Conservation (phyloP, 208 protist genomes). For the Herpetomonas samuelpessoai region DNA sequence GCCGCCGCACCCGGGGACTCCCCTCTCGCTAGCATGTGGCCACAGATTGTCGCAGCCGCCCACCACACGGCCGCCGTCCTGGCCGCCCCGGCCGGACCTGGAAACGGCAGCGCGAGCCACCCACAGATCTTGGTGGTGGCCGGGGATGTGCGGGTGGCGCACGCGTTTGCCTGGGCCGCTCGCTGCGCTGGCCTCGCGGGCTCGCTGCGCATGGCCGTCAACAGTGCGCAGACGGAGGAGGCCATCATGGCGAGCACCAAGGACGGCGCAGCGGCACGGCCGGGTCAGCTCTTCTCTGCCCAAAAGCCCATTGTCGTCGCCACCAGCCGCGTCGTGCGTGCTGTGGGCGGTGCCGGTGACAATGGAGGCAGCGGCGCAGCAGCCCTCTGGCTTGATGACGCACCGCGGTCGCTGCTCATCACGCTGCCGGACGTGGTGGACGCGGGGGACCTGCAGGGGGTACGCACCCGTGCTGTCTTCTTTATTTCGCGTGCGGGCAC, state of each 20-base stretch:
- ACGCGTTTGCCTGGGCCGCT: constrained; percentile 78
- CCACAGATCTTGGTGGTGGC: constrained; percentile 59
- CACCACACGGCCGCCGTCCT: constrained; percentile 29
- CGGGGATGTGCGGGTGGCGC: constrained; percentile 41
- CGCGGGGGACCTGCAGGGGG: constrained; percentile 60
- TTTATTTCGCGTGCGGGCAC: constrained; percentile 30
- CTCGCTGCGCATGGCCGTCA: constrained; percentile 38
- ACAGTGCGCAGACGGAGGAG: neutral
- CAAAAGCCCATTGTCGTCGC: constrained; percentile 49
- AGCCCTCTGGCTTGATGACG: constrained; percentile 33
- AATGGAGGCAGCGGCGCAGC: constrained; percentile 25
- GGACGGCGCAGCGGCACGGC: neutral
- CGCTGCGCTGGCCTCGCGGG: constrained; percentile 58
- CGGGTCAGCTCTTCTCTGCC: constrained; percentile 30
- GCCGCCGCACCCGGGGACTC: neutral
- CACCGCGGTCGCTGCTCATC: constrained; percentile 35
- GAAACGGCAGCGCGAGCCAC: neutral
- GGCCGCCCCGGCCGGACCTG: constrained; percentile 2
- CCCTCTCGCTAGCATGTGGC: constrained; percentile 34
- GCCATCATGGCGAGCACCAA: neutral
- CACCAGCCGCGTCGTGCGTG: constrained; percentile 42
- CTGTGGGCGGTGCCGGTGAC: constrained; percentile 5
- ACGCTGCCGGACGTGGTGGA: constrained; percentile 73
- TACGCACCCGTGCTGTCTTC: constrained; percentile 71
- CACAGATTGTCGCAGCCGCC: constrained; percentile 47